A percentile compares a stretch with the other conserved stretches of the same genome.
phyloP scores from a whole-genome alignment of 2,329 filamentous ascomycete species.

The Trichoderma afroharzianum region DNA sequence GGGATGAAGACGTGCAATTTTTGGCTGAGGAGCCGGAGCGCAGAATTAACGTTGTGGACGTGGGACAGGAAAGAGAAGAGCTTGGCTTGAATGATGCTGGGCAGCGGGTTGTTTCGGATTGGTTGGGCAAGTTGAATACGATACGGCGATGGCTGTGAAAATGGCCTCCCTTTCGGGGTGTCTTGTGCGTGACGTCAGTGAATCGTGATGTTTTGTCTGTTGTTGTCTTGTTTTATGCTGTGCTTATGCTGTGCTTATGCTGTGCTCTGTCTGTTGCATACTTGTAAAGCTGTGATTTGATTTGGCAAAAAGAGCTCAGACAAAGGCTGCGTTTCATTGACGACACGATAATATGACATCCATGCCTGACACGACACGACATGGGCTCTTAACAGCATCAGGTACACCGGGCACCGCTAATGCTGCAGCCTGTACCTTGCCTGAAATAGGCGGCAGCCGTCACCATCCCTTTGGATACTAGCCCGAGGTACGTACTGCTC shows the following conservation, averaged over 20 bases:
- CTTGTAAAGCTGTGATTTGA: not conserved
- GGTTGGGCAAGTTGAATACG: conserved; percentile 25
- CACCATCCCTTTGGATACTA: not conserved
- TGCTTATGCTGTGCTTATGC: not conserved
- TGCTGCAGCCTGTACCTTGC: not conserved
- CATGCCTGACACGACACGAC: not conserved
- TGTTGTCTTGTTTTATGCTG: not conserved
- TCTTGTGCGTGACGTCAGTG: not conserved
- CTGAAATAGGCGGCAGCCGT: not conserved
- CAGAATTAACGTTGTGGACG: conserved; percentile 38
- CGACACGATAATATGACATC: not conserved
- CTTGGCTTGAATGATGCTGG: conserved; percentile 22
- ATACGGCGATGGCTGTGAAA: not conserved
- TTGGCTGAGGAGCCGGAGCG: conserved; percentile 33
- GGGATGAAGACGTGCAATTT: conserved; percentile 38
- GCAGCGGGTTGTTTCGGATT: conserved; percentile 27
- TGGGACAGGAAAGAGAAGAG: conserved; percentile 29
- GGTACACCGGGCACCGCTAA: not conserved
- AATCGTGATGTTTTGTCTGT: not conserved
- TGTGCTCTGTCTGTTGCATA: not conserved
- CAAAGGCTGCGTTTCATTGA: not conserved
- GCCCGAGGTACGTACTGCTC: not conserved
- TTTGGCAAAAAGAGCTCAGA: not conserved
- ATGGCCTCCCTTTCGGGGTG: not conserved
- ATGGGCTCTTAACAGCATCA: not conserved